Evolutionary conservation across 208 protist species (phyloP).

Genomic region (Phytomonas sp.): DNA sequence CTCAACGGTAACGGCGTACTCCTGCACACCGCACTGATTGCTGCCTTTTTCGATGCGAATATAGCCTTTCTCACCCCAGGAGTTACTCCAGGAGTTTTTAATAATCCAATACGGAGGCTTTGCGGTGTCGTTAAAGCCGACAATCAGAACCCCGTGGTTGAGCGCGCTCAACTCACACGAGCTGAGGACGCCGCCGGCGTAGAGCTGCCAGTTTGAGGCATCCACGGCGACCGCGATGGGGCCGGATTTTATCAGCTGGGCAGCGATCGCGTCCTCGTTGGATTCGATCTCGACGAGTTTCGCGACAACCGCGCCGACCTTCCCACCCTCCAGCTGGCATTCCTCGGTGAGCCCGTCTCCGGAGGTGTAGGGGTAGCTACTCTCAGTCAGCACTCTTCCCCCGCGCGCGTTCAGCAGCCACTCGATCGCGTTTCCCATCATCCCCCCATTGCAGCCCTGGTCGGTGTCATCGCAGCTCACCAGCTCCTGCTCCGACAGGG

Average conservation of each 20-base stretch:
- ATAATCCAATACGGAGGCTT: slow-evolving; percentile 81
- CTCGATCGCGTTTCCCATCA: slow-evolving; percentile 81
- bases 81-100: slow-evolving; percentile 85
- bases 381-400: slow-evolving; percentile 68
- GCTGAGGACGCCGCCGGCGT: slow-evolving; percentile 72
- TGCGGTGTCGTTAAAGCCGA: slow-evolving; percentile 69
- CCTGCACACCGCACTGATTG: slow-evolving; percentile 73
- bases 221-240: slow-evolving; percentile 91
- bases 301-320: slow-evolving; percentile 62
- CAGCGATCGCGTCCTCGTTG: slow-evolving; percentile 70
- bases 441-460: slow-evolving; percentile 87
- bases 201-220: slow-evolving; percentile 68
- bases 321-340: slow-evolving; percentile 27
- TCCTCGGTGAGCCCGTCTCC: slow-evolving; percentile 17
- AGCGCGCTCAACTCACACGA: slow-evolving; percentile 51
- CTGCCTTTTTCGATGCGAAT: slow-evolving; percentile 77
- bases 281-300: slow-evolving; percentile 52
- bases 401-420: slow-evolving; percentile 64
- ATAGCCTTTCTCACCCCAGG: slow-evolving; percentile 88
- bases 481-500: slow-evolving; percentile 92
- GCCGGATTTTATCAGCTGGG: slow-evolving; percentile 60
- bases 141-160: slow-evolving; percentile 88
- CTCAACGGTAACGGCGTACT: slow-evolving; percentile 45
- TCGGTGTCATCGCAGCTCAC: slow-evolving; percentile 89
- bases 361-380: slow-evolving; percentile 84